Base-by-base conservation (phyloP, 2,329 filamentous ascomycete species). In the Penicillium fuscoglaucum region DNA sequence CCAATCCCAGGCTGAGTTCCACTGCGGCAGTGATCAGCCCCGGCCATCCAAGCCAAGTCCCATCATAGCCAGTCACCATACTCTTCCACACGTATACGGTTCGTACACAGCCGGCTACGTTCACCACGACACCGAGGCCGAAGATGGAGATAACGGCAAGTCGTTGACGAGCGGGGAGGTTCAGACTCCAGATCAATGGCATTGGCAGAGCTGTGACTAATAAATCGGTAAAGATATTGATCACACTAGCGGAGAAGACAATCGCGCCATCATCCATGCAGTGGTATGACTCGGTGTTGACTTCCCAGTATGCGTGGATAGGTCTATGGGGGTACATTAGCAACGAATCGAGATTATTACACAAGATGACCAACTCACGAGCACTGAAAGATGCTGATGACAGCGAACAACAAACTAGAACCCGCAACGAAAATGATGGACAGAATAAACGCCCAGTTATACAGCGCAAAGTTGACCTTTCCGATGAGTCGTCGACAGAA, bases 331-430 rank as follows among this genome's bases (percentile, higher is more conserved):
- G 28, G 35, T 24, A 31, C 41, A 31, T 67, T 50, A 66, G 62
- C 28, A 33, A 13, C 15, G 21, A 4, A 4, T 19, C 10, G 4
- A n/a, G 19, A 19, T n/a, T 5, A 17, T 45, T 10, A 43, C 15
- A 26, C 1, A 8, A 26, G 9, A 6, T 9, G n/a, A 24, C n/a
- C 6, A 15, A 74, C 74, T 64, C 61, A 78, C 76, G 61, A 63
- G 70, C 77, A 79, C 52, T 76, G 75, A 52, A 78, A 75, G 41
- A 78, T 65, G 24, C 72, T 72, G 28, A 73, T 49, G 13, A 73
- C 55, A 6, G 70, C 59, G 58, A 77, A 78, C 6, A 69, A 37
- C 1, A 67, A n/a, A 35, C 63, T 69, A 41, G 71, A 68, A 10
- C 71, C 19, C 3, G 57, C 60, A 21, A 78, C 70, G 15, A 78